Evolutionary conservation across 2,329 filamentous ascomycete species (phyloP).

Genomic region (Trichoderma sp.): DNA sequence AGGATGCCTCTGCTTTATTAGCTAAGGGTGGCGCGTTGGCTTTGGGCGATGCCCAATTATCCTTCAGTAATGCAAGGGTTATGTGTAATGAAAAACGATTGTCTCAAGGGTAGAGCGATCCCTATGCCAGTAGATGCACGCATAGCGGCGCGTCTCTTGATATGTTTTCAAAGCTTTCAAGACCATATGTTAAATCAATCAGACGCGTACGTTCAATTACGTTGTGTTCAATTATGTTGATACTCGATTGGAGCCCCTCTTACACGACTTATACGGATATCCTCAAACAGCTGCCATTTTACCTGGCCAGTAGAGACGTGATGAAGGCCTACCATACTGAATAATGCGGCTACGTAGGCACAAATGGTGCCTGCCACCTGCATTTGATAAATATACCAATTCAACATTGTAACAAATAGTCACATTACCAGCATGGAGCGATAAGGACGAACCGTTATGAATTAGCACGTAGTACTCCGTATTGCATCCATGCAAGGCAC

Average conservation of each 20-base stretch:
- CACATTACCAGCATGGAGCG: background rate
- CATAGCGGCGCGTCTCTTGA: background rate
- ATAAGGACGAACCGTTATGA: background rate
- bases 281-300: background rate
- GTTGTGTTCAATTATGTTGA: background rate
- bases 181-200: background rate
- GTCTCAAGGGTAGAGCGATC: background rate
- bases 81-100: background rate
- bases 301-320: background rate
- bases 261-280: background rate
- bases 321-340: background rate
- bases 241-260: background rate
- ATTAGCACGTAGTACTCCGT: background rate
- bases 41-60: background rate
- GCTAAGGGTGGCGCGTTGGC: constrained; percentile 46
- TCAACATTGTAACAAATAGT: background rate
- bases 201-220: background rate
- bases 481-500: background rate
- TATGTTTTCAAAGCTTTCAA: background rate
- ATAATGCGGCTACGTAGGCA: background rate
- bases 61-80: background rate
- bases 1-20: constrained; percentile 96
- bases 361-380: background rate
- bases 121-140: background rate
- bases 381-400: background rate